Evolutionary conservation across 2,329 filamentous ascomycete species (phyloP).

Genomic region (Aspergillus sp.): DNA sequence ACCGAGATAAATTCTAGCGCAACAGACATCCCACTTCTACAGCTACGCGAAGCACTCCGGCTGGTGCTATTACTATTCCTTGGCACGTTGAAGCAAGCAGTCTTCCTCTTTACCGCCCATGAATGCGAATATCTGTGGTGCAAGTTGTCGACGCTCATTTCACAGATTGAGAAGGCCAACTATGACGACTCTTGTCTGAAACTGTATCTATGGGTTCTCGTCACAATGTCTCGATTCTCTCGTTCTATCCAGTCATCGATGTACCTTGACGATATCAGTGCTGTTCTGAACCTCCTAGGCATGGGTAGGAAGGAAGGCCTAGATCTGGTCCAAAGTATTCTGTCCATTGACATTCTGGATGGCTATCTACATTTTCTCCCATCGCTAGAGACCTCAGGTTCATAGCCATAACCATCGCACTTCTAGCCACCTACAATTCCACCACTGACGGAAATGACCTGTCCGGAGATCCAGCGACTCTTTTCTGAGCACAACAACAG

Average conservation of each 20-base stretch:
- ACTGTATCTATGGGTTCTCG: constrained; percentile 1
- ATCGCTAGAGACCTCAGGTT: background rate
- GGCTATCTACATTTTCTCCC: background rate
- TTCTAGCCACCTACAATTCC: constrained; percentile 9
- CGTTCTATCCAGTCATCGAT: background rate
- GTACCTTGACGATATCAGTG: background rate
- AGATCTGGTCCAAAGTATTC: background rate
- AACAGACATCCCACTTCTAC: background rate
- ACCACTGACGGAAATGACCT: constrained; percentile 12
- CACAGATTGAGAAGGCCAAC: background rate
- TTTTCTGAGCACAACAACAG: constrained; percentile 6
- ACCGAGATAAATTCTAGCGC: background rate
- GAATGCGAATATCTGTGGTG: background rate
- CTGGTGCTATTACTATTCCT: background rate
- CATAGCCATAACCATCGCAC: background rate
- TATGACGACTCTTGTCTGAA: background rate
- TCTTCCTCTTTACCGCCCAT: background rate
- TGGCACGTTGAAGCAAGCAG: background rate
- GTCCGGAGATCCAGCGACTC: constrained; percentile 14
- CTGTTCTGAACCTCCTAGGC: background rate
- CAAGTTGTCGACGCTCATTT: background rate
- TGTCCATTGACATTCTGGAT: background rate
- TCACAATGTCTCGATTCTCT: background rate
- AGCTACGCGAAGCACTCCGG: background rate
- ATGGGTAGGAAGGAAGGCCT: background rate